Evolutionary conservation across 2,329 filamentous ascomycete species (phyloP).

Genomic region (Arachnomyces sp.): DNA sequence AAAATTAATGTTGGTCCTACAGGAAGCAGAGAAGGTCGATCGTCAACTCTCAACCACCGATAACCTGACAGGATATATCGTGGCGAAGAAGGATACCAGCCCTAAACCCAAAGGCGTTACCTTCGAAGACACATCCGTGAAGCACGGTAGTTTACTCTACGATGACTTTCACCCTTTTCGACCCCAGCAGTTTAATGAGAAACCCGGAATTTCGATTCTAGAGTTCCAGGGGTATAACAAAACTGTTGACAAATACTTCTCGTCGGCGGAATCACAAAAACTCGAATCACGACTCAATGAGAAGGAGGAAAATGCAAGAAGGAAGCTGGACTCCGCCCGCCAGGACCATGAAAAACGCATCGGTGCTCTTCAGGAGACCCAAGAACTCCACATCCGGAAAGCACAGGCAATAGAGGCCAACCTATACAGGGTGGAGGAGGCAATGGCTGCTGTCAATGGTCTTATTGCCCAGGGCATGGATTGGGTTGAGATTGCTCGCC

Average conservation of each 20-base stretch:
- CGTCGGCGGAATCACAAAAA: conserved; percentile 89
- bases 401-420: conserved; percentile 88
- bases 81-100: conserved; percentile 55
- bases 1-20: conserved; percentile 59
- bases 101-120: conserved; percentile 17
- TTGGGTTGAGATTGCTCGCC: conserved; percentile 81
- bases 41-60: conserved; percentile 60
- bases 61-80: conserved; percentile 73
- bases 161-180: conserved; percentile 94
- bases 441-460: conserved; percentile 84
- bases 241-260: conserved; percentile 94
- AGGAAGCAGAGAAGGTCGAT: conserved; percentile 63
- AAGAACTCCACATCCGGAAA: conserved; percentile 77
- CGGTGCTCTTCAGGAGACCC: conserved; percentile 71
- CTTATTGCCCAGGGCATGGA: conserved; percentile 94
- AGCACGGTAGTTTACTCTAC: conserved; percentile 54
- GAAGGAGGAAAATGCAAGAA: conserved; percentile 70
- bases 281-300: conserved; percentile 77
- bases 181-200: conserved; percentile 67
- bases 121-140: too few relatives aligned
- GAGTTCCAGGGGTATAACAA: conserved; percentile 82
- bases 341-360: conserved; percentile 79
- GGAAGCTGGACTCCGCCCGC: conserved; percentile 76
- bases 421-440: conserved; percentile 82
- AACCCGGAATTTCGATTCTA: conserved; percentile 59